Percentiles rank a stretch among this genome's conserved stretches.
phyloP scores from a whole-genome alignment of 129 eudicot species.

The Sambucus nigra region DNA sequence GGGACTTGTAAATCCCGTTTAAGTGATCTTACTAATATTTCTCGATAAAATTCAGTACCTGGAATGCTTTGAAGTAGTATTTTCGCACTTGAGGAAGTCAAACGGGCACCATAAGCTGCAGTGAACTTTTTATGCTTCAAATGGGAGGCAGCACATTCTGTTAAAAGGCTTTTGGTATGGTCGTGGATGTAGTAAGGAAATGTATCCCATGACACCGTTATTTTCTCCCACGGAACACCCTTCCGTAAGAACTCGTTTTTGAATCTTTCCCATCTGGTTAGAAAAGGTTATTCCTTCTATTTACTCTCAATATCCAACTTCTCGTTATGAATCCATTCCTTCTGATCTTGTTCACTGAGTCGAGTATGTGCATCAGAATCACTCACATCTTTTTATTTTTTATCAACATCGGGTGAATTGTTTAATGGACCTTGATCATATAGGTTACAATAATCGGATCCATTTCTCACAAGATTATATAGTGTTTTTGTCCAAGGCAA shows the following conservation, averaged over 20 bases:
- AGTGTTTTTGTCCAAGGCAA: too few species aligned
- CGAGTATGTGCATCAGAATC: slow-evolving; percentile 69
- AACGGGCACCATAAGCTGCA: slow-evolving; percentile 55
- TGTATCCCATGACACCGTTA: slow-evolving; percentile 80
- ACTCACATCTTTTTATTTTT: slow-evolving; percentile 19
- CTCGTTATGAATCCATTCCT: slow-evolving; percentile 86
- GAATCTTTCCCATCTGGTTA: slow-evolving; percentile 58
- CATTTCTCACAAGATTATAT: too few species aligned
- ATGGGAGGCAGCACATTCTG: slow-evolving; percentile 85
- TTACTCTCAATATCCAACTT: slow-evolving; percentile 73
- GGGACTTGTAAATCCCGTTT: slow-evolving; percentile 87
- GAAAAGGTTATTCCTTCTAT: slow-evolving; percentile 76
- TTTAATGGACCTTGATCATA: too few species aligned
- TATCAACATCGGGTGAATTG: too few species aligned
- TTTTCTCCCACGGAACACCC: slow-evolving; percentile 86
- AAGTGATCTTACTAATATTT: slow-evolving; percentile 85
- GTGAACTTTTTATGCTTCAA: slow-evolving; percentile 63
- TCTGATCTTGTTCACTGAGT: slow-evolving; percentile 84
- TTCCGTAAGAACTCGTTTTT: slow-evolving; percentile 73
- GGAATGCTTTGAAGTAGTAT: slow-evolving; percentile 92
- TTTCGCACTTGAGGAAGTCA: slow-evolving; percentile 80
- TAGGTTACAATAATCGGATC: too few species aligned
- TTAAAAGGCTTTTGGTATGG: slow-evolving; percentile 56
- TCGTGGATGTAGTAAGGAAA: slow-evolving; percentile 79
- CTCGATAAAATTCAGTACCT: slow-evolving; percentile 94